Conservation (phyloP, 768 basidiomycete species). For the Ramaria rubella region DNA sequence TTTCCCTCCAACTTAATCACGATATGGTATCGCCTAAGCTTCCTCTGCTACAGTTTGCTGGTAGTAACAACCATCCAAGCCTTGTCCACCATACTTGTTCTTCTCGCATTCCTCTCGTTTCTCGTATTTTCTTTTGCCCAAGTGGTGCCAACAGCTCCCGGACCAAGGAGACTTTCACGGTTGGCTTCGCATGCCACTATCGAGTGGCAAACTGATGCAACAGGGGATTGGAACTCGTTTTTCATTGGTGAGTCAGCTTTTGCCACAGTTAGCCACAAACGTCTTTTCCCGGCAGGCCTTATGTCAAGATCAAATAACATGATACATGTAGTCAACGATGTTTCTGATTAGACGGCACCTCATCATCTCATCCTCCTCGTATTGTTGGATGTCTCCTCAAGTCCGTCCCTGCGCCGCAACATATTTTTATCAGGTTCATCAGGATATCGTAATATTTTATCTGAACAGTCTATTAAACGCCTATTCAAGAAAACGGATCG, state of each 20-base stretch:
- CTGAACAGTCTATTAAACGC: conserved; percentile 15
- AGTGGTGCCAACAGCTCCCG: conserved; percentile 31
- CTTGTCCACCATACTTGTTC: neutral
- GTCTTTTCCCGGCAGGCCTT: conserved; percentile 20
- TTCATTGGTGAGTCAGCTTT: conserved; percentile 27
- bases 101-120: neutral
- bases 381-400: conserved; percentile 31
- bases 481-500: conserved; percentile 24
- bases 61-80: too few species aligned
- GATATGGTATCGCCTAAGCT: too few species aligned
- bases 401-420: conserved; percentile 33
- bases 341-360: conserved; percentile 27
- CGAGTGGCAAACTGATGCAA: conserved; percentile 27
- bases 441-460: neutral
- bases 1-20: too few species aligned
- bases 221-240: conserved; percentile 30
- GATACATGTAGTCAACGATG: conserved; percentile 27
- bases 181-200: conserved; percentile 31
- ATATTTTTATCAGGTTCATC: conserved; percentile 36
- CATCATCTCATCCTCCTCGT: conserved; percentile 26
- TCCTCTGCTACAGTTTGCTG: too few species aligned
- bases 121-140: conserved; percentile 13
- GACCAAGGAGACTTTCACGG: conserved; percentile 31
- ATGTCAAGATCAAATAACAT: conserved; percentile 38
- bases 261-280: neutral